phyloP scores from a whole-genome alignment of 1,284 basidiomycete genomes.

The Ustilago sp. region DNA sequence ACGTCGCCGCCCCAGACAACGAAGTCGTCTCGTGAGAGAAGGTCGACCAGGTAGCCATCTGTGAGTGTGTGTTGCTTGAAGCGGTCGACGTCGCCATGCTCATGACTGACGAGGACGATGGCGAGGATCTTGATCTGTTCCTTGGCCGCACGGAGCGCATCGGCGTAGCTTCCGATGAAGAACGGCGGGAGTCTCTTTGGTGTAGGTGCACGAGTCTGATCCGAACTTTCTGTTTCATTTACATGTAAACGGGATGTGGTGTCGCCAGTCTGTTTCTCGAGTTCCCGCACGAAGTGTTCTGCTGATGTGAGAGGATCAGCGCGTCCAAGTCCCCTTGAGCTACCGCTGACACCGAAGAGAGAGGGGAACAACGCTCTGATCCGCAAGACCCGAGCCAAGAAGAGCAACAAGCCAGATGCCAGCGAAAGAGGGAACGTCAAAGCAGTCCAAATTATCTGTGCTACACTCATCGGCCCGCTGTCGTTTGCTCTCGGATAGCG shows the following conservation, averaged over 20 bases:
- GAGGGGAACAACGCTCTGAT: conserved; percentile 36
- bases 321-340: conserved; percentile 3
- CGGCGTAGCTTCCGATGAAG: conserved; percentile 83
- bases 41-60: conserved; percentile 77
- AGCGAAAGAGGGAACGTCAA: conserved; percentile 54
- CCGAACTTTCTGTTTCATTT: background rate
- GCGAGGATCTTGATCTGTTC: conserved; percentile 81
- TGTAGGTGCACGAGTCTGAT: conserved; percentile 15
- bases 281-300: conserved; percentile 44
- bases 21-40: conserved; percentile 78
- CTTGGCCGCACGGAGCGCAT: conserved; percentile 79
- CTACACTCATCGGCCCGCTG: conserved; percentile 18
- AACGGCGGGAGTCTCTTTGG: conserved; percentile 72
- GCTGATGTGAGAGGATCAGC: conserved; percentile 42
- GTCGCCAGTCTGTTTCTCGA: conserved; percentile 44
- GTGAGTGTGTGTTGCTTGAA: conserved; percentile 88
- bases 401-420: conserved; percentile 42
- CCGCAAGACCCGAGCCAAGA: conserved; percentile 39
- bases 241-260: conserved; percentile 15
- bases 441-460: conserved; percentile 50
- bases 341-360: conserved; percentile 22
- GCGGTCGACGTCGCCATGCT: conserved; percentile 86
- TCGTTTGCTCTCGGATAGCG: conserved; percentile 19
- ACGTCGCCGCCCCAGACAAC: conserved; percentile 88
- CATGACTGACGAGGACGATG: conserved; percentile 85